Evolutionary conservation across 805 yeast species (phyloP).

Genomic region (Saccharomycopsis sp.): DNA sequence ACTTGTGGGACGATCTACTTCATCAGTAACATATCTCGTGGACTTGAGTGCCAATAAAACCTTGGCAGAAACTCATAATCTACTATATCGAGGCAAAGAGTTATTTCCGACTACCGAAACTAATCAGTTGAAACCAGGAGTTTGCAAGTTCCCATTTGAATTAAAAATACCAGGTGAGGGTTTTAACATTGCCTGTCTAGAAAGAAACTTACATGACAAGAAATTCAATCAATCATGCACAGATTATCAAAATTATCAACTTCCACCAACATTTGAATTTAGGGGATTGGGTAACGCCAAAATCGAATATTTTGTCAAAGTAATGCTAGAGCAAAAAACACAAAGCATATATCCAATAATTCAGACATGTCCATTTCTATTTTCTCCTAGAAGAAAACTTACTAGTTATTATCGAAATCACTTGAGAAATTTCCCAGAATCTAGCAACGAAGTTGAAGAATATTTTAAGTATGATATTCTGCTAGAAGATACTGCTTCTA

Average conservation of each 20-base stretch:
- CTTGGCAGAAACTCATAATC: conserved; percentile 8
- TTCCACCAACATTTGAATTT: conserved; percentile 12
- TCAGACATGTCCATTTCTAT: not conserved
- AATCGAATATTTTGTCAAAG: conserved; percentile 14
- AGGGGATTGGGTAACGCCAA: conserved; percentile 10
- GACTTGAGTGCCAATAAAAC: conserved; percentile 12
- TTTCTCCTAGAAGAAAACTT: conserved; percentile 1
- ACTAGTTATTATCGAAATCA: conserved; percentile 8
- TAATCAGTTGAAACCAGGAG: conserved; percentile 2
- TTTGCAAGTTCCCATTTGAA: conserved; percentile 13
- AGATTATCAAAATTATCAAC: not conserved
- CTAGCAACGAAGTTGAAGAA: not conserved
- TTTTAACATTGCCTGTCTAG: conserved; percentile 12
- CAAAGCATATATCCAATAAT: not conserved
- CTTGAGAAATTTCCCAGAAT: conserved; percentile 7
- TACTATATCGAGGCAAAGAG: conserved; percentile 11
- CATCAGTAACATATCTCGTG: not conserved
- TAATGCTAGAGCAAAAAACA: conserved; percentile 4
- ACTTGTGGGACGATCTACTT: not conserved
- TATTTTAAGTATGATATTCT: not conserved
- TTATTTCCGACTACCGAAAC: conserved; percentile 1
- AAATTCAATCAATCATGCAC: conserved; percentile 6
- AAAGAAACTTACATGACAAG: conserved; percentile 3
- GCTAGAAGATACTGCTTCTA: not conserved
- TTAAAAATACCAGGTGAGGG: conserved; percentile 2